phyloP scores from a whole-genome alignment of 768 basidiomycete genomes.

The Leucosporidium creatinivorum region DNA sequence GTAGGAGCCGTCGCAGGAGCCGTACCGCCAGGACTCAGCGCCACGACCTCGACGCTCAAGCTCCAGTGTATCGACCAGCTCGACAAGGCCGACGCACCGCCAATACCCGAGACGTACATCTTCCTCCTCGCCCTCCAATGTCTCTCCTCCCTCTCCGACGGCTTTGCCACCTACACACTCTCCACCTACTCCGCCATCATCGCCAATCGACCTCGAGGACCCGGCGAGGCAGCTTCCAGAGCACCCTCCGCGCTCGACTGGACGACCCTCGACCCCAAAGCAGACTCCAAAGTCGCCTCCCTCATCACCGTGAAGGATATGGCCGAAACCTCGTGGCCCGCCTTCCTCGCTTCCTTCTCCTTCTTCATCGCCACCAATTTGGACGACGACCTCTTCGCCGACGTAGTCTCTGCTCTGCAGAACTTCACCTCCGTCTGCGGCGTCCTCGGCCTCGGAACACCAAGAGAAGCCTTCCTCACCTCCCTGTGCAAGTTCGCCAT shows the following conservation, averaged over 20 bases:
- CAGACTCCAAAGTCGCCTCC: slow-evolving; percentile 51
- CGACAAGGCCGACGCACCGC: slow-evolving; percentile 91
- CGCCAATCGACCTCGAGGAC: not conserved
- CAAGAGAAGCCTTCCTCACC: slow-evolving; percentile 86
- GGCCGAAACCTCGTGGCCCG: slow-evolving; percentile 84
- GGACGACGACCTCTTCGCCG: slow-evolving; percentile 83
- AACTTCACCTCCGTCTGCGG: slow-evolving; percentile 81
- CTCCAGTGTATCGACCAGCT: slow-evolving; percentile 76
- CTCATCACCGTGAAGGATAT: slow-evolving; percentile 64
- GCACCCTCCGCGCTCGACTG: slow-evolving; percentile 57
- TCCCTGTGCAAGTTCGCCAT: slow-evolving; percentile 85
- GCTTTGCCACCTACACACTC: slow-evolving; percentile 64
- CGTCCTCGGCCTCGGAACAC: slow-evolving; percentile 74
- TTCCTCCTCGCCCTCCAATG: slow-evolving; percentile 88
- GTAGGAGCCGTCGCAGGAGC: not conserved
- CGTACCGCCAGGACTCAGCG: not conserved
- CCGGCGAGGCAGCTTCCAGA: slow-evolving; percentile 42
- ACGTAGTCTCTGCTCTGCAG: slow-evolving; percentile 72
- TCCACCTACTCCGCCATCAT: slow-evolving; percentile 1
- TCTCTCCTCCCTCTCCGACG: slow-evolving; percentile 75
- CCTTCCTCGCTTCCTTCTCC: slow-evolving; percentile 69
- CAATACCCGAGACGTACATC: slow-evolving; percentile 86
- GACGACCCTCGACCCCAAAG: slow-evolving; percentile 56
- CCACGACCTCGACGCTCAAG: slow-evolving; percentile 20
- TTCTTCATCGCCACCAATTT: slow-evolving; percentile 85